Base-by-base conservation (phyloP, 495 filamentous ascomycete species). In the Trichoderma erinaceum region DNA sequence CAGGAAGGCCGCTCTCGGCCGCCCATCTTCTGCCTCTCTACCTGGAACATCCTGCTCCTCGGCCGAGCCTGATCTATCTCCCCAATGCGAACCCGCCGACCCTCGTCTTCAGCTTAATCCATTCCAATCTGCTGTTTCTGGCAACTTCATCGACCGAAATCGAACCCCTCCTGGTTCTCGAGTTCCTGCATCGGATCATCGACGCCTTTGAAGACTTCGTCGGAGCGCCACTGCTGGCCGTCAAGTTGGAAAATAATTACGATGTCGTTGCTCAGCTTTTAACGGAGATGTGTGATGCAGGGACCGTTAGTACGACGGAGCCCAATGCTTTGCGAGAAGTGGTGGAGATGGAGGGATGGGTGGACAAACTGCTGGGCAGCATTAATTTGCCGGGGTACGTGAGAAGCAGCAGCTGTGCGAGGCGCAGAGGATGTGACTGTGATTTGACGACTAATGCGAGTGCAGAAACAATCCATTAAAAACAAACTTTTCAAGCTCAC, bases 181-280 rank as follows among this genome's bases (percentile, higher is more conserved):
- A 98, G 78, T 98, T 98, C 80, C 83, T 99, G 63, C 95, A 98
- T 80, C 88, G 95, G 52, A 71, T 97, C 18, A 87, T 96, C 70
- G 96, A 99, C 82, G 87, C 92, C 4, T 83, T 99, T 23, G 96
- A 99, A 78, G 95, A 97, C 68, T 98, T 97, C 73, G 82, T 98
- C 15, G 94, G 94, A 43, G 85, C 91, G n/a, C 95, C 95, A 4
- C 77, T 99, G 66, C 79, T 97, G 25, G 89, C 92, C 18, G 83
- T 81, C 68, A 97, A 93, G 79, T 88, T 99, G 72, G 92, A 97
- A 76, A 81, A 81, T 41, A 91, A 86, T 76, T 99, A 98, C 75
- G 92, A 98, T 87, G 89, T 98, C 56, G 91, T 97, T 27, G 93
- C 93, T 21, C 96, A 98, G 78, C 79, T 99, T 10, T 83, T 98